These are phyloP conservation scores for Tetracentron sinense DNA, from an alignment of 164 flowering plant species.

Conservation along the genomic window DNA sequence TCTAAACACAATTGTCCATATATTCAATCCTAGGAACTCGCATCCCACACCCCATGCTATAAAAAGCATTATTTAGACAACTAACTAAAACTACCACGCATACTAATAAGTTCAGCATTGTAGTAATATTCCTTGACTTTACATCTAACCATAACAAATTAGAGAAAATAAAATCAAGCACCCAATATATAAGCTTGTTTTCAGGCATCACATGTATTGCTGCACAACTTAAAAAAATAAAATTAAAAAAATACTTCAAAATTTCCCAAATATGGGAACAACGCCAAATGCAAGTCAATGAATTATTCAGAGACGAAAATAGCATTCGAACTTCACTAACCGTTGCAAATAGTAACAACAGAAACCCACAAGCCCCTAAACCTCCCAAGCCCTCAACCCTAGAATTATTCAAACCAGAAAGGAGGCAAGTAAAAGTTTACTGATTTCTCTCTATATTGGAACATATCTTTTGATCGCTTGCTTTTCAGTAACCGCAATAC, in stretches of 20 bases:
- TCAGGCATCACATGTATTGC: too few relatives aligned
- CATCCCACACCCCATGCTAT: not conserved
- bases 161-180: too few relatives aligned
- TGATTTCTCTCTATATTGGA: conserved; percentile 36
- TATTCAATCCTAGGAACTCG: too few relatives aligned
- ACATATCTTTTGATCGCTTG: conserved; percentile 67
- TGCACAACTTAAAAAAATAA: too few relatives aligned
- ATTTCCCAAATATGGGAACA: not conserved
- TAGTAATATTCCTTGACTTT: too few relatives aligned
- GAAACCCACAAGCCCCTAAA: not conserved
- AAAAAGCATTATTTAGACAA: not conserved
- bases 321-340: not conserved
- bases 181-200: too few relatives aligned
- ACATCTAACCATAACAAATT: too few relatives aligned
- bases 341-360: conserved; percentile 4
- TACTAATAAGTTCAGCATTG: too few relatives aligned
- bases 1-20: too few relatives aligned
- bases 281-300: conserved; percentile 11
- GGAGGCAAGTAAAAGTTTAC: too few relatives aligned
- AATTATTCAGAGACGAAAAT: conserved; percentile 15
- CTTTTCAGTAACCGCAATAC: conserved; percentile 55
- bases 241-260: conserved; percentile 1
- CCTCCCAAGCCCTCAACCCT: not conserved
- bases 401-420: not conserved
- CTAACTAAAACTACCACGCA: too few relatives aligned